Evolutionary conservation across 495 filamentous ascomycete genomes (phyloP), one percentile per base, ranked within the genome.

Genomic region (Parathielavia hyrcaniae): DNA sequence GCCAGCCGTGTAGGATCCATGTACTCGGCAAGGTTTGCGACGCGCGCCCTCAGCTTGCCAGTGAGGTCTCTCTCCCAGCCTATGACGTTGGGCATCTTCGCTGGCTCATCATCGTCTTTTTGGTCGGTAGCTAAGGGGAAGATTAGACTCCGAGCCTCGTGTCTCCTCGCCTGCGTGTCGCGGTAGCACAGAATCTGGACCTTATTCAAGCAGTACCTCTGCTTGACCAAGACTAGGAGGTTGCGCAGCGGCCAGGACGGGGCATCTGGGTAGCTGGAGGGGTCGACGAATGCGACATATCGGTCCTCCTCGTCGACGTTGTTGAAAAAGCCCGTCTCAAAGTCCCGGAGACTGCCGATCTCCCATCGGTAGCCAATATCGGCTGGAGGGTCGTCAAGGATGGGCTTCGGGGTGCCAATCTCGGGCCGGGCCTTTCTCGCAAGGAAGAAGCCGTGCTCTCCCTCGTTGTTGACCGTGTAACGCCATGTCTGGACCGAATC

Each of bases 201-300:
- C 43, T 84, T 82, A 38, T 82, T 76, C 38, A 95, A 79, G 9
- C 83, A 79, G 78, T 88, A 98, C 23, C 92, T 79, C 61, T 88
- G 85, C 57, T 86, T 83, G n/a, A 95, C 81, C 55, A 98, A 76
- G 7, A 96, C 81, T 17, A 98, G 75, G 8, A 97, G 79, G 64
- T 98, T 98, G 50, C 93, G 79, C 26, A 97, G 75, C 77, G 91
- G 88, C 93, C 93, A 97, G 0, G 90, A 89, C 9, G 93, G 91
- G 56, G 88, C 83, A 45, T 86, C 81, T 4, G 85, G 73, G 67
- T 95, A 97, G 38, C 88, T 95, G 4, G 91, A 96, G 6, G 93
- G 90, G 67, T 98, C 93, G 22, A 88, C 86, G 71, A 98, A 97
- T 53, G 85, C 82, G 14, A 96, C 78, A 65, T 84, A 96, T 61